Percentiles rank a stretch among this genome's conserved stretches.
These are phyloP conservation scores for Penicillium sumatraense DNA, from an alignment of 2,329 filamentous ascomycete species.

Conservation along the genomic window DNA sequence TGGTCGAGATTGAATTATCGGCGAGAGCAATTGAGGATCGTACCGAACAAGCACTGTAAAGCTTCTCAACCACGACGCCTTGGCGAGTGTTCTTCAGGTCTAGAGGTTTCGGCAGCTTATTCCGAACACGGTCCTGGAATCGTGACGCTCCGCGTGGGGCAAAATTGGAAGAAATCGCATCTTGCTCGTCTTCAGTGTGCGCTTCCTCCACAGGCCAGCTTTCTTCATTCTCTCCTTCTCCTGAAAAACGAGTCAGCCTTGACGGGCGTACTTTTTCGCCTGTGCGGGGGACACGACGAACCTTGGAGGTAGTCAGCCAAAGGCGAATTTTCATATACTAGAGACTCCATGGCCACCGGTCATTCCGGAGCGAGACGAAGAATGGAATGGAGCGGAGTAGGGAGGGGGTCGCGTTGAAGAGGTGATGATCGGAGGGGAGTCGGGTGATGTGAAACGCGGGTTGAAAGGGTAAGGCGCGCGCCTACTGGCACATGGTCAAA, in stretches of 20 bases:
- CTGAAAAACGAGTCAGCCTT: conserved; percentile 33
- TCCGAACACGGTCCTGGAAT: conserved; percentile 53
- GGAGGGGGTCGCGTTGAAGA: conserved; percentile 14
- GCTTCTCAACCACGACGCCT: conserved; percentile 38
- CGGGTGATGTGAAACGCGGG: conserved; percentile 95
- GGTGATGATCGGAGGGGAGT: conserved; percentile 45
- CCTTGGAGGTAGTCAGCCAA: conserved; percentile 89
- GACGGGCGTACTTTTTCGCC: neutral
- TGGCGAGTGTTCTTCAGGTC: conserved; percentile 38
- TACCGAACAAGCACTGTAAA: conserved; percentile 56
- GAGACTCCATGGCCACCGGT: conserved; percentile 72
- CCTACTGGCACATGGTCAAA: conserved; percentile 41
- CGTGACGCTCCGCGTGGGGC: conserved; percentile 56
- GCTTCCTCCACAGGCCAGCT: conserved; percentile 41
- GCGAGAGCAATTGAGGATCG: conserved; percentile 18
- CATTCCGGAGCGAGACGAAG: conserved; percentile 32
- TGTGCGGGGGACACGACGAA: conserved; percentile 44
- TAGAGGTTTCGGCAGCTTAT: conserved; percentile 55
- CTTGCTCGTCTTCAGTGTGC: conserved; percentile 34
- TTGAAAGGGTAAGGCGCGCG: conserved; percentile 80
- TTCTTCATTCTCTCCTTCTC: conserved; percentile 51
- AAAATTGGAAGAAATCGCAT: conserved; percentile 45
- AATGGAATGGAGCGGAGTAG: conserved; percentile 25
- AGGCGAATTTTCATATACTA: conserved; percentile 85
- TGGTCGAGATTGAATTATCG: neutral